Evolutionary conservation across 768 basidiomycete genomes (phyloP), one percentile per base, ranked within the genome.

Genomic region (Amanita polypyramis): DNA sequence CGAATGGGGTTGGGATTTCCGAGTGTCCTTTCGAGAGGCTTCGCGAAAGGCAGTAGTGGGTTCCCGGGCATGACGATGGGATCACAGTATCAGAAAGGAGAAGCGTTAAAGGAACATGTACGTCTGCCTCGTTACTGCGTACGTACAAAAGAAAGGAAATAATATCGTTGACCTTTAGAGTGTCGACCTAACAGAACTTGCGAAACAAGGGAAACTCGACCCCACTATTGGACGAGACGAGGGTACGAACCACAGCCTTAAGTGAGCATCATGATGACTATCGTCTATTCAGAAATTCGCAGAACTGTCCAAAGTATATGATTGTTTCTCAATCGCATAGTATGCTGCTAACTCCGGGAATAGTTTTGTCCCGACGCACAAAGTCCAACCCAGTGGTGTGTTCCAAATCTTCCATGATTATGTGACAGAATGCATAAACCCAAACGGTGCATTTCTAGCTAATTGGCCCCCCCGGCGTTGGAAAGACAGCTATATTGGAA

Each of bases 401-500:
- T 66, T 1, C 27, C 33, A 0, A 2, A 1, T 2, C 15, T 6
- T 15, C 34, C 14, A 34, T 14, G 14, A 36, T 33, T 5, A 43
- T 3, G 19, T 39, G 2, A 27, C 27, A 41, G n/a, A 2, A 47
- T 15, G 8, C 20, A 20, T 6, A 2, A 20, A 4, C 15, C 19
- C 14, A 17, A 17, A 12, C 15, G 9, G 15, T 32, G 12, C 45
- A 14, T 45, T 20, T 35, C 7, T 50, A 85, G 83, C 73, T 88
- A 39, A 85, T 89, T 47, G 85, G 88, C 5, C 82, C 87, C 20
- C 88, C 91, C 2, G 92, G 92, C 50, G 89, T 93, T 10, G 92
- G 92, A 0, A 96, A 96, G 66, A 95, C 92, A 0, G 90, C 92
- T 0, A 92, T 95, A 44, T 61, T 94, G 10, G 92, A 94, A 65